A percentile compares a stretch with the other conserved stretches of the same genome.
phyloP scores from a whole-genome alignment of 495 filamentous ascomycete genomes.

The Neurospora sublineolata region DNA sequence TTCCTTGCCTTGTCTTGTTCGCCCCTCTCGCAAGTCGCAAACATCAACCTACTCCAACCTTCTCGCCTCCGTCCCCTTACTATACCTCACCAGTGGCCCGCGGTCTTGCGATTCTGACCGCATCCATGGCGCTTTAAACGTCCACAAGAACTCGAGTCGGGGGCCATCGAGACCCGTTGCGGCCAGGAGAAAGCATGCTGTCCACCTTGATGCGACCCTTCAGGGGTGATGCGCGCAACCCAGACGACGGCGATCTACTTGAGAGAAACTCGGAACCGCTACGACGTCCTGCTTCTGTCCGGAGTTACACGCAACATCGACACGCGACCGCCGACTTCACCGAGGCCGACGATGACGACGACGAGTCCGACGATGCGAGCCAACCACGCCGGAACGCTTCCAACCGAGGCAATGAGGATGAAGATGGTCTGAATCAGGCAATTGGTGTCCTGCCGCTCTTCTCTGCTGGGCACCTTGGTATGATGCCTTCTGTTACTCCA shows the following conservation, averaged over 20 bases:
- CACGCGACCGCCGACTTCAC: conserved; percentile 49
- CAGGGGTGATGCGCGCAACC: conserved; percentile 18
- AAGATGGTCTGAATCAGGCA: conserved; percentile 40
- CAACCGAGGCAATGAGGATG: conserved; percentile 34
- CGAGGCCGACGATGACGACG: conserved; percentile 41
- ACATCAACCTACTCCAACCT: neutral
- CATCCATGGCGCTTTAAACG: conserved; percentile 20
- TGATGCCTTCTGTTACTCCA: neutral
- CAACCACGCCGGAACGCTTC: conserved; percentile 13
- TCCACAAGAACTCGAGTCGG: neutral
- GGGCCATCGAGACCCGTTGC: neutral
- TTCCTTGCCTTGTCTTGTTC: neutral
- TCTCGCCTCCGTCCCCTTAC: neutral
- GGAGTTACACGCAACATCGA: conserved; percentile 27
- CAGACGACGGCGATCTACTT: conserved; percentile 3
- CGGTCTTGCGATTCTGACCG: neutral
- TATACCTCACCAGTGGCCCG: neutral
- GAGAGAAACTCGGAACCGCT: neutral
- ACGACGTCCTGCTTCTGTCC: conserved; percentile 18
- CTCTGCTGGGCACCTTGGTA: conserved; percentile 70
- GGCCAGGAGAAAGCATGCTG: conserved; percentile 24
- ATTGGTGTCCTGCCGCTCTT: conserved; percentile 70
- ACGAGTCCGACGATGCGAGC: conserved; percentile 33
- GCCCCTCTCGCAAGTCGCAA: neutral
- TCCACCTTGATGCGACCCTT: conserved; percentile 33